phyloP scores from a whole-genome alignment of 129 eudicot species.

The Ambrosia artemisiifolia region DNA sequence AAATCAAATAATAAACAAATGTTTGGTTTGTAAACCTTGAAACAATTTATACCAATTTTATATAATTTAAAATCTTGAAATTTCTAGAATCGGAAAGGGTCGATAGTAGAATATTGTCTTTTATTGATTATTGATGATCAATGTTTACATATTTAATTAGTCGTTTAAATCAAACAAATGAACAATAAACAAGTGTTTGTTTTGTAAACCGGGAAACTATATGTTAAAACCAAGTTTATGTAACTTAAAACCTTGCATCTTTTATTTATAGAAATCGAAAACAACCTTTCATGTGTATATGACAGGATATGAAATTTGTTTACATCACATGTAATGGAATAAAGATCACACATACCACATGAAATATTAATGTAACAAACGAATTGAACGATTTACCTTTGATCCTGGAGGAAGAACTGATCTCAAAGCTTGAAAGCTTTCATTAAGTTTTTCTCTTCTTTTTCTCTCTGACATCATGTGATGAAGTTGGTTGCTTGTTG shows the following conservation, averaged over 20 bases:
- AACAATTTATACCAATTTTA: not conserved
- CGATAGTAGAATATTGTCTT: not conserved
- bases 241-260: too few species aligned
- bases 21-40: not conserved
- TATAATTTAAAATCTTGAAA: not conserved
- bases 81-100: not conserved
- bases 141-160: too few species aligned
- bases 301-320: not conserved
- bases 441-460: slow-evolving; percentile 73
- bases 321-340: not conserved
- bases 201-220: too few species aligned
- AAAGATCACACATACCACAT: not conserved
- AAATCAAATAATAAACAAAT: not conserved
- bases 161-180: too few species aligned
- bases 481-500: slow-evolving; percentile 48
- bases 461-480: slow-evolving; percentile 77
- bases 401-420: slow-evolving; percentile 82
- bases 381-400: slow-evolving; percentile 39
- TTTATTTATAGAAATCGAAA: not conserved
- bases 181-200: too few species aligned
- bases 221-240: too few species aligned
- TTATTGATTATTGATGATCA: too few species aligned
- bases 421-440: slow-evolving; percentile 71
- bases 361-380: too few species aligned
- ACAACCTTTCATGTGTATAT: not conserved